Evolutionary conservation across 1,284 basidiomycete genomes (phyloP).

Genomic region (Mycena sp.): DNA sequence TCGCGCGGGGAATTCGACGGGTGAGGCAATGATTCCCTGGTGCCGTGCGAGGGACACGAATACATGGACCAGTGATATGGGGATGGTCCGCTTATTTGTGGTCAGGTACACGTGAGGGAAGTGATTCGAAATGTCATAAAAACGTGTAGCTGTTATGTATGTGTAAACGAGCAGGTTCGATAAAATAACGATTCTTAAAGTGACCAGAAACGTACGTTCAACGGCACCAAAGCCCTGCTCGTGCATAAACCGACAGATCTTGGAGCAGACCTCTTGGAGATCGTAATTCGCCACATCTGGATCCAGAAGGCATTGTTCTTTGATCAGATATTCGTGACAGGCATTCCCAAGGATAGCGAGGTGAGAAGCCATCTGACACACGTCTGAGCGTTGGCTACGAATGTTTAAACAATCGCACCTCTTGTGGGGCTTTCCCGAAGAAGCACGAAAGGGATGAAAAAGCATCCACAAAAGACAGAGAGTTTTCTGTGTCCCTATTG

Average conservation of each 20-base stretch:
- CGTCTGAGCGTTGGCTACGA: background rate
- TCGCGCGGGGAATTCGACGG: conserved; percentile 63
- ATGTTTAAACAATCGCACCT: conserved; percentile 49
- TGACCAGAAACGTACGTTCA: conserved; percentile 39
- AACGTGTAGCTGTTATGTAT: conserved; percentile 36
- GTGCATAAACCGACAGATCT: conserved; percentile 59
- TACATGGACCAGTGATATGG: conserved; percentile 68
- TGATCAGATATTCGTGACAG: conserved; percentile 52
- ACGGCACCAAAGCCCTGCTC: conserved; percentile 52
- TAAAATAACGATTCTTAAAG: too few relatives aligned
- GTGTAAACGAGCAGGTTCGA: conserved; percentile 25
- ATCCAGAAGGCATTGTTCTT: conserved; percentile 34
- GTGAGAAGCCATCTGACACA: conserved; percentile 43
- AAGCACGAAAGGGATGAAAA: conserved; percentile 65
- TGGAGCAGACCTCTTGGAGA: conserved; percentile 44
- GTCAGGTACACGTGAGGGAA: conserved; percentile 70
- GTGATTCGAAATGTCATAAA: conserved; percentile 57
- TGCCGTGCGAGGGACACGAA: conserved; percentile 64
- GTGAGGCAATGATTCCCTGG: conserved; percentile 59
- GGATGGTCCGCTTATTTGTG: conserved; percentile 58
- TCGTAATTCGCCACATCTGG: conserved; percentile 40
- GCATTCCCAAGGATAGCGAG: conserved; percentile 51
- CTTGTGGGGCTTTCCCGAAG: conserved; percentile 54
- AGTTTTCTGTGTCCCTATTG: conserved; percentile 21
- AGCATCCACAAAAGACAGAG: conserved; percentile 55